phyloP scores from a whole-genome alignment of 257 asterid genomes.

The Eustoma russellianum region DNA sequence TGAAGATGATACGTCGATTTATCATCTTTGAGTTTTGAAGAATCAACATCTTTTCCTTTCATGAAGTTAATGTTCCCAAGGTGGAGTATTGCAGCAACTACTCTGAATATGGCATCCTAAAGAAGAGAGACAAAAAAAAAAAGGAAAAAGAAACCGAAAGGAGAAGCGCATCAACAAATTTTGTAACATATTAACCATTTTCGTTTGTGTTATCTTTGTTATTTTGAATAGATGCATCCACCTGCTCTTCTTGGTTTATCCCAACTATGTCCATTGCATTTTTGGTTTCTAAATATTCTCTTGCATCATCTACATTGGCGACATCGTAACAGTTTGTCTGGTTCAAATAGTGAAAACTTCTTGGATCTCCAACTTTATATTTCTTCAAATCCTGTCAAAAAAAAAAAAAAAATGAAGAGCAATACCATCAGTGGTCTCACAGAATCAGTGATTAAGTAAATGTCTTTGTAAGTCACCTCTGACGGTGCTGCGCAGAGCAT shows the following conservation, averaged over 20 bases:
- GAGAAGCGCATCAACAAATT: not conserved
- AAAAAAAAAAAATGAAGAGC: conserved; percentile 14
- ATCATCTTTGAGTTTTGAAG: conserved; percentile 71
- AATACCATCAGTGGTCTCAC: not conserved
- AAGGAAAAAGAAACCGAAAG: not conserved
- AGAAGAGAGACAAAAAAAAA: not conserved
- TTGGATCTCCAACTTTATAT: conserved; percentile 79
- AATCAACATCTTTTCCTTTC: conserved; percentile 73
- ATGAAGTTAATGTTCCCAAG: conserved; percentile 73
- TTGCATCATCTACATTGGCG: conserved; percentile 78
- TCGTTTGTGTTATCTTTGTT: not conserved
- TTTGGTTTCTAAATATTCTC: conserved; percentile 83
- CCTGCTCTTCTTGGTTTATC: conserved; percentile 92
- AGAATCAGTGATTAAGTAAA: not conserved
- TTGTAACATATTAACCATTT: not conserved
- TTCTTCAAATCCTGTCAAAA: conserved; percentile 55
- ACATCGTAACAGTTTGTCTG: conserved; percentile 81
- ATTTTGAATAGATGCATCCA: conserved; percentile 3
- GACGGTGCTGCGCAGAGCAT: conserved; percentile 97
- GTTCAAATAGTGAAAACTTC: conserved; percentile 71
- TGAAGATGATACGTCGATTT: conserved; percentile 61
- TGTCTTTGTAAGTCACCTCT: conserved; percentile 51
- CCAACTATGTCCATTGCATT: conserved; percentile 98
- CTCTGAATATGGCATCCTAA: conserved; percentile 89
- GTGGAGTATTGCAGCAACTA: conserved; percentile 94